These are phyloP conservation scores for Ustilago trichophora DNA, from an alignment of 1,284 basidiomycete species.

Conservation along the genomic window DNA sequence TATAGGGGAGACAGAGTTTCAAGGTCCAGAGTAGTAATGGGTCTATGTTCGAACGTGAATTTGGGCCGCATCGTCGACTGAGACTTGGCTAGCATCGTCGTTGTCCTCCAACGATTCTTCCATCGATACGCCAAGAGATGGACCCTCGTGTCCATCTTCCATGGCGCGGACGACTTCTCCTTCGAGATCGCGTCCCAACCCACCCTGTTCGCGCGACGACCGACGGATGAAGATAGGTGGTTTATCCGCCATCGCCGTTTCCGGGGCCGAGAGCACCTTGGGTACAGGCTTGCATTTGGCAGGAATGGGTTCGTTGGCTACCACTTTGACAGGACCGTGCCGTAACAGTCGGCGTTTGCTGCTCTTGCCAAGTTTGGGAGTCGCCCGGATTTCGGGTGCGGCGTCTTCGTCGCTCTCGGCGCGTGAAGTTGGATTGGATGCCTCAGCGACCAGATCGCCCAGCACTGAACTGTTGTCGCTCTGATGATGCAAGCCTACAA, in stretches of 20 bases:
- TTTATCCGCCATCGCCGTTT: constrained; percentile 38
- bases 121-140: constrained; percentile 34
- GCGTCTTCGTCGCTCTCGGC: constrained; percentile 30
- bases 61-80: background rate
- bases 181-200: constrained; percentile 57
- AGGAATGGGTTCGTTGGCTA: constrained; percentile 29
- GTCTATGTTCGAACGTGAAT: background rate
- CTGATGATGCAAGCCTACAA: background rate
- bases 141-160: constrained; percentile 39
- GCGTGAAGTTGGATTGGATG: constrained; percentile 1
- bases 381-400: background rate
- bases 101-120: constrained; percentile 16
- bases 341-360: constrained; percentile 31
- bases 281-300: constrained; percentile 16
- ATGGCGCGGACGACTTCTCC: constrained; percentile 52
- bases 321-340: constrained; percentile 38
- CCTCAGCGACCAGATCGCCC: constrained; percentile 5
- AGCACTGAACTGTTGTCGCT: background rate
- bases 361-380: constrained; percentile 16
- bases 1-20: too few species aligned
- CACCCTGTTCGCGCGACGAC: constrained; percentile 55
- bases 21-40: too few species aligned
- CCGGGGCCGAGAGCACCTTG: constrained; percentile 34
- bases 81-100: background rate
- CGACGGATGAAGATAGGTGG: constrained; percentile 49